Conservation (phyloP, 345 rosid genomes). For the Toxicodendron radicans region DNA sequence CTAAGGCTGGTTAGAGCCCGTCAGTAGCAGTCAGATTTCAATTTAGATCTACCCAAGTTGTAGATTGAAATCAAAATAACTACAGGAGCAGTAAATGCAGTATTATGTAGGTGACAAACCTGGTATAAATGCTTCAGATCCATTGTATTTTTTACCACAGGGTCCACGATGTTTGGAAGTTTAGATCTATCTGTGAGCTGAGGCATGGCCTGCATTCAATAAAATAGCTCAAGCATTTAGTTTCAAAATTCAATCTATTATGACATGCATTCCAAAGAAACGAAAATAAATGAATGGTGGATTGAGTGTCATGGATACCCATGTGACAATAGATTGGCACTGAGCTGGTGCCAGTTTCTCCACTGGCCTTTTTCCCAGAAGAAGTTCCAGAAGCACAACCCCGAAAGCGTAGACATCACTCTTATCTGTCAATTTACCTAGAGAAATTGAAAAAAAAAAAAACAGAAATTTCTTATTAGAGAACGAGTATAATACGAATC, state of each 20-base stretch:
- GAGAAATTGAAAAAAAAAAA: neutral
- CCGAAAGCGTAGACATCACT: conserved; percentile 98
- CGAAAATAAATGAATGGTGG: neutral
- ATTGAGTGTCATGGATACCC: conserved; percentile 52
- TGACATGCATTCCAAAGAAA: neutral
- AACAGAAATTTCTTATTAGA: neutral
- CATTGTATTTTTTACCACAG: conserved; percentile 69
- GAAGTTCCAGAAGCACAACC: conserved; percentile 91
- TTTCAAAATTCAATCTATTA: neutral
- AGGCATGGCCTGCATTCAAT: conserved; percentile 88
- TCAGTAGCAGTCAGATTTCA: neutral
- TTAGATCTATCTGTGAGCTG: conserved; percentile 86
- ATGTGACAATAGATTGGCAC: conserved; percentile 92
- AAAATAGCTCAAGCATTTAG: conserved; percentile 9
- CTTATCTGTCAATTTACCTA: conserved; percentile 90
- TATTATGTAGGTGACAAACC: conserved; percentile 44
- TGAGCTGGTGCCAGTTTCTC: conserved; percentile 84
- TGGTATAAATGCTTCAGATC: conserved; percentile 89
- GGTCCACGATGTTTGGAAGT: conserved; percentile 85
- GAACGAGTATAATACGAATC: neutral
- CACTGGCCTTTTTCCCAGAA: conserved; percentile 79
- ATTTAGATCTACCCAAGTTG: neutral
- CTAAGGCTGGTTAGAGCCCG: neutral
- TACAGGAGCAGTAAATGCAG: neutral
- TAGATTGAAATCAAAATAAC: neutral